These are phyloP conservation scores for Rubroboletus satanas DNA, from an alignment of 768 basidiomycete genomes.

Conservation along the genomic window DNA sequence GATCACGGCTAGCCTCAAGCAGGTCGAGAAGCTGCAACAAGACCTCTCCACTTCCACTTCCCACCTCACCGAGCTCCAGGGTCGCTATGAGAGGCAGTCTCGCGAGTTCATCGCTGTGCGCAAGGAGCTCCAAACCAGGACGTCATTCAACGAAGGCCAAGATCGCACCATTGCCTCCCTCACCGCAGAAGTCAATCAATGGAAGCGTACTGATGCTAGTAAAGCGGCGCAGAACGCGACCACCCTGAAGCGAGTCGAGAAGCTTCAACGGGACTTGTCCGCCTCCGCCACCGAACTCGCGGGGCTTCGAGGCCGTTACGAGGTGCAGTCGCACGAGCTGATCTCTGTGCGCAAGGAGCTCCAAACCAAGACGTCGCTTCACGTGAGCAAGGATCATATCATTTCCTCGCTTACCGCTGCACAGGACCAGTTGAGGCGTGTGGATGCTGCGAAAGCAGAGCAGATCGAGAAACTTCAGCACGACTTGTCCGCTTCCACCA, in stretches of 20 bases:
- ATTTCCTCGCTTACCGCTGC: neutral
- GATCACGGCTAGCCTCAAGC: neutral
- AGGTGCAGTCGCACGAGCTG: neutral
- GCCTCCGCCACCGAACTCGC: neutral
- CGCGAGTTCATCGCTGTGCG: neutral
- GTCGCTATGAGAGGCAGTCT: slow-evolving; percentile 3
- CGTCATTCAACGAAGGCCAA: neutral
- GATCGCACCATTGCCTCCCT: neutral
- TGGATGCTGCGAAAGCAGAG: neutral
- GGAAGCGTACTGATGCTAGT: neutral
- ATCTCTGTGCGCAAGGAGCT: neutral
- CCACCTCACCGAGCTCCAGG: neutral
- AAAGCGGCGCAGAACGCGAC: neutral
- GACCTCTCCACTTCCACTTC: neutral
- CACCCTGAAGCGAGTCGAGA: neutral
- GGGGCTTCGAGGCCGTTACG: neutral
- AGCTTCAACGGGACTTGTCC: neutral
- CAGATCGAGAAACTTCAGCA: neutral
- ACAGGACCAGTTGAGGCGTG: neutral
- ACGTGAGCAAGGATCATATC: neutral
- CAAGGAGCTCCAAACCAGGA: neutral
- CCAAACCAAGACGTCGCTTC: neutral
- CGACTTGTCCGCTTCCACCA: neutral
- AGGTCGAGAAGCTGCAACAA: neutral
- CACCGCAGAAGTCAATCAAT: neutral